Evolutionary conservation across 768 basidiomycete genomes (phyloP).

Genomic region (Coprinopsis marcescibilis): DNA sequence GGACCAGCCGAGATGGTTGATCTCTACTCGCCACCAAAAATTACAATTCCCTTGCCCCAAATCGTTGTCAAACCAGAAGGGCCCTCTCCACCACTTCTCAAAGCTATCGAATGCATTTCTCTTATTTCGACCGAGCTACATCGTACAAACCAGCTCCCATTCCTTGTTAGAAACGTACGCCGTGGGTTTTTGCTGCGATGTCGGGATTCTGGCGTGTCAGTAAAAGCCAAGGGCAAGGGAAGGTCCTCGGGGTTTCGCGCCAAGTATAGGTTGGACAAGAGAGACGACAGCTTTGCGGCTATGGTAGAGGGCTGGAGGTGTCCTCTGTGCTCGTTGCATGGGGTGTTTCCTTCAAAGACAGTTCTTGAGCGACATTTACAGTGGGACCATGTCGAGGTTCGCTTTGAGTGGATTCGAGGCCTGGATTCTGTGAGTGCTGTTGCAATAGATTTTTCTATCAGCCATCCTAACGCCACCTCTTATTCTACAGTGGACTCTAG

Average conservation of each 20-base stretch:
- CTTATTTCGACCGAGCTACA: constrained; percentile 7
- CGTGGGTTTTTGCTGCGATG: constrained; percentile 14
- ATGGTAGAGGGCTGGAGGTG: constrained; percentile 9
- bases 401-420: constrained; percentile 12
- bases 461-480: neutral
- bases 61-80: constrained; percentile 1
- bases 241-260: constrained; percentile 6
- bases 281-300: neutral
- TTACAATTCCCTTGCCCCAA: constrained; percentile 17
- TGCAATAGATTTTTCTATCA: no score
- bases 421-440: no score
- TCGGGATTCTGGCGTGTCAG: constrained; percentile 7
- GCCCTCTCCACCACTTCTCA: neutral
- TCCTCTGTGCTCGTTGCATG: constrained; percentile 14
- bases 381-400: constrained; percentile 13
- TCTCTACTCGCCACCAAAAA: constrained; percentile 14
- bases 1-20: constrained; percentile 11
- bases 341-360: constrained; percentile 9
- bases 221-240: neutral
- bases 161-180: constrained; percentile 11
- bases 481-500: neutral
- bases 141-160: constrained; percentile 10
- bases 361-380: constrained; percentile 11
- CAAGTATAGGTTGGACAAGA: constrained; percentile 1
- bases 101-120: constrained; percentile 8